Evolutionary conservation across 1,139 yeast genomes (phyloP).

Genomic region (Tardiomyces blankii): DNA sequence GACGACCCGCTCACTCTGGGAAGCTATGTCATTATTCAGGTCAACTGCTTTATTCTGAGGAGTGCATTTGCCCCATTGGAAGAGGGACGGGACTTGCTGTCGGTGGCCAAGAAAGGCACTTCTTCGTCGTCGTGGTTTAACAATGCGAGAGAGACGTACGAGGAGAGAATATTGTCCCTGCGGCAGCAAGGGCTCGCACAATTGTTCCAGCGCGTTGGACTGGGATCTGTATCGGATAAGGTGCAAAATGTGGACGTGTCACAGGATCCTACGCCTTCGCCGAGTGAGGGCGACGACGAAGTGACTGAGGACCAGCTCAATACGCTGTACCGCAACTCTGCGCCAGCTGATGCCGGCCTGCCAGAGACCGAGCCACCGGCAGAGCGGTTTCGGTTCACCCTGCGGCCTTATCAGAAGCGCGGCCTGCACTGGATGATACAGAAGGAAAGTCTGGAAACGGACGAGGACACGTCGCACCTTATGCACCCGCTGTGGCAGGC

Average conservation of each 20-base stretch:
- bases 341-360: conserved; percentile 32
- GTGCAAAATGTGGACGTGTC: conserved; percentile 5
- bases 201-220: conserved; percentile 41
- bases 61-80: conserved; percentile 33
- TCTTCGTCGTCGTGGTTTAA: conserved; percentile 10
- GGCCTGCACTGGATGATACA: conserved; percentile 77
- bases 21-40: conserved; percentile 52
- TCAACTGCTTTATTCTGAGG: conserved; percentile 49
- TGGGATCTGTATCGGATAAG: conserved; percentile 11
- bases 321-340: conserved; percentile 49
- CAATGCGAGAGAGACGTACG: conserved; percentile 38
- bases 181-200: conserved; percentile 48
- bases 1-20: conserved; percentile 56
- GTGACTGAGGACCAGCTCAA: conserved; percentile 64
- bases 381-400: conserved; percentile 40
- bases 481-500: conserved; percentile 85
- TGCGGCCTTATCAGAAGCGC: conserved; percentile 67
- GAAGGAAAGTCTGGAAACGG: conserved; percentile 42
- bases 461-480: conserved; percentile 26
- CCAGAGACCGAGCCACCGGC: conserved; percentile 57
- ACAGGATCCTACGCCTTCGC: conserved; percentile 6
- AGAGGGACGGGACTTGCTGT: not conserved
- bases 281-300: conserved; percentile 29
- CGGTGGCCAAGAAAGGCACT: conserved; percentile 3
- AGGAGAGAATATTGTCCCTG: conserved; percentile 41